Base-by-base conservation (phyloP, 805 yeast genomes). In the Blastobotrys americana region DNA sequence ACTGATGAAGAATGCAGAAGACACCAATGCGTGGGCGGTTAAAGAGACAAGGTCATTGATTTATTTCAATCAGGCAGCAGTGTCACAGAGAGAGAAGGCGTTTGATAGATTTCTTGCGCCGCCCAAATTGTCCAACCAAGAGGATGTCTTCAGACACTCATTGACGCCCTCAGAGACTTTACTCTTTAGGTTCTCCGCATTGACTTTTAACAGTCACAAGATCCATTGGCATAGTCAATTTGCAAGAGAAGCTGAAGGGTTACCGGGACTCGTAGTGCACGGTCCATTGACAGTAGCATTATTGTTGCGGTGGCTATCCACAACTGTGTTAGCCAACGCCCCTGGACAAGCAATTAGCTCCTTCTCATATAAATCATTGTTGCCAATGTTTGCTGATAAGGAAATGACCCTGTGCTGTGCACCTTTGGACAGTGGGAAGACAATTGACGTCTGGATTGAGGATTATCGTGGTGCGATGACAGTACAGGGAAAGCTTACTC, bases 201-300 rank as follows among this genome's bases (percentile, higher is more conserved):
- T 93, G 43, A 80, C 93, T 1, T 80, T 80, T 65, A 90, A 90
- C 59, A 71, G 94, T 3, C 98, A 90, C 63, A 72, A 74, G 46
- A 85, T 90, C 34, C 98, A 90, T 64, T 80, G 78, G 60, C 84
- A 85, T 56, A 59, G 61, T 4, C 51, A 51, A 1, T 85, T 84
- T 58, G 72, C 86, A 5, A 53, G 43, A 3, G 45, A 57, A 0
- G 55, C 54, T 2, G 97, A 90, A 56, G 70, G 74, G 1, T 75
- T 86, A 41, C 79, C 81, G 0, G 67, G 69, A 28, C 60, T 80
- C 0, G 64, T 90, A 1, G 80, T 82, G 0, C 95, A 85, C 37
- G 98, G 96, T 0, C 96, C 97, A 0, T 68, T 89, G 43, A 66
- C 84, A 46, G 73, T 84, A 1, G 78, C 82, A 5, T 50, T 84